Conservation (phyloP, 2,329 filamentous ascomycete species). For the Coniochaeta sp. region DNA sequence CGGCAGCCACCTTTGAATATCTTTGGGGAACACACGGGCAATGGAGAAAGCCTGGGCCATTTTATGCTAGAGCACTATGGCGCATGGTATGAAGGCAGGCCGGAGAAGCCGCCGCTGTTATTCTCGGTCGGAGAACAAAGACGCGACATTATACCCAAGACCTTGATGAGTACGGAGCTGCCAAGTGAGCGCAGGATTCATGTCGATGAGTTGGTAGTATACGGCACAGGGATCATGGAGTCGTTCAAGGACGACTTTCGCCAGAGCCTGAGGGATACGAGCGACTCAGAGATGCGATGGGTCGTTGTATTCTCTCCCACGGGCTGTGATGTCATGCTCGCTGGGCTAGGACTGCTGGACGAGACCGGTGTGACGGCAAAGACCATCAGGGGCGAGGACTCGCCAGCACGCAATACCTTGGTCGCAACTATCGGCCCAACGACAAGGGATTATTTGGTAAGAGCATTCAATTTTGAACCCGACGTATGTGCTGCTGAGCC, state of each 20-base stretch:
- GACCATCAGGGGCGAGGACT: slow-evolving; percentile 17
- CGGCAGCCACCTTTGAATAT: slow-evolving; percentile 50
- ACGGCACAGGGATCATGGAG: slow-evolving; percentile 76
- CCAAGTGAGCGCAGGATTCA: slow-evolving; percentile 43
- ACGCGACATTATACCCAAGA: slow-evolving; percentile 82
- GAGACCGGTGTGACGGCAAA: slow-evolving; percentile 33
- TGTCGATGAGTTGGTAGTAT: slow-evolving; percentile 77
- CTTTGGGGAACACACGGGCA: slow-evolving; percentile 75
- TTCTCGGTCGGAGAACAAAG: slow-evolving; percentile 89
- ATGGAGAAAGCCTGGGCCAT: slow-evolving; percentile 68
- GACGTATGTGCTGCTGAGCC: slow-evolving; percentile 78
- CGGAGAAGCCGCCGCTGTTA: slow-evolving; percentile 55
- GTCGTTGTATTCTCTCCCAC: slow-evolving; percentile 67
- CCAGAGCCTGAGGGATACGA: slow-evolving; percentile 37
- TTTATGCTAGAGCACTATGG: slow-evolving; percentile 76
- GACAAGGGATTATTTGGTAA: slow-evolving; percentile 65
- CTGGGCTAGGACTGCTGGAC: slow-evolving; percentile 44
- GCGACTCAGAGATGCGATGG: slow-evolving; percentile 46
- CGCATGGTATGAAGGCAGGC: slow-evolving; percentile 34
- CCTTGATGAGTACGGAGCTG: slow-evolving; percentile 54
- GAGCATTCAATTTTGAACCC: slow-evolving; percentile 58
- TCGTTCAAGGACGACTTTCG: slow-evolving; percentile 66
- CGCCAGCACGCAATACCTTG: slow-evolving; percentile 38
- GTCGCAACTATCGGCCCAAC: slow-evolving; percentile 92
- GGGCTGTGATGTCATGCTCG: slow-evolving; percentile 54